phyloP scores from a whole-genome alignment of 2,329 filamentous ascomycete species.

The Calonectria henricotiae region DNA sequence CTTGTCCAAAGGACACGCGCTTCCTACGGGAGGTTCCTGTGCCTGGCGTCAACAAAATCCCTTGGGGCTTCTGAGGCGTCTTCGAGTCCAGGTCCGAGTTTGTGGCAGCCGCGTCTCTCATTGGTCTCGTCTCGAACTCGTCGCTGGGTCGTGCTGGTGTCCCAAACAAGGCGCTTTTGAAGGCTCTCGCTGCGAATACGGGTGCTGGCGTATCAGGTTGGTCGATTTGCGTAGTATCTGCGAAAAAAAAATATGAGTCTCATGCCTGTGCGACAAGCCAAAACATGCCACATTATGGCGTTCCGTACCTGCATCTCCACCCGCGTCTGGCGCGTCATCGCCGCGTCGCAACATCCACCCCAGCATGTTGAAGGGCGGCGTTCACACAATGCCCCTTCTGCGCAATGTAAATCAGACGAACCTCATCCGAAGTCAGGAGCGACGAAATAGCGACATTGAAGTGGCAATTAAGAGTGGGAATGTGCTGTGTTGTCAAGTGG shows the following conservation, averaged over 20 bases:
- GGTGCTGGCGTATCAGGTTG: constrained; percentile 77
- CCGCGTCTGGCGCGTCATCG: constrained; percentile 58
- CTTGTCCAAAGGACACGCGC: constrained; percentile 76
- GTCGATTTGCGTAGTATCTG: constrained; percentile 68
- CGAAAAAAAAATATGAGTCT: constrained; percentile 14
- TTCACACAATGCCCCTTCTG: constrained; percentile 23
- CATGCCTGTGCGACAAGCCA: not conserved
- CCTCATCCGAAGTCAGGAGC: constrained; percentile 42
- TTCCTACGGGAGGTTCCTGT: constrained; percentile 75
- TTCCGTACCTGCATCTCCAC: constrained; percentile 54
- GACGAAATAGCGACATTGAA: constrained; percentile 37
- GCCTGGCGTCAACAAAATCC: constrained; percentile 77
- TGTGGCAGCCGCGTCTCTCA: constrained; percentile 47
- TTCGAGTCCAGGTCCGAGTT: constrained; percentile 54
- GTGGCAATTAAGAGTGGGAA: constrained; percentile 28
- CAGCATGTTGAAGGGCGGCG: constrained; percentile 64
- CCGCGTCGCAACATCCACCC: constrained; percentile 73
- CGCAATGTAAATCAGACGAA: constrained; percentile 26
- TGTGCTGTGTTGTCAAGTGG: constrained; percentile 34
- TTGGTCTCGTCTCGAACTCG: constrained; percentile 50
- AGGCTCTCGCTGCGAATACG: constrained; percentile 77
- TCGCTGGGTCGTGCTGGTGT: constrained; percentile 65
- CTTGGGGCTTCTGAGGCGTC: constrained; percentile 69
- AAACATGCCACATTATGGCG: constrained; percentile 6
- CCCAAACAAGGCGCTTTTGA: constrained; percentile 77